A percentile compares a stretch with the other conserved stretches of the same genome.
phyloP scores from a whole-genome alignment of 257 asterid genomes.

The Cynanchum wilfordii region DNA sequence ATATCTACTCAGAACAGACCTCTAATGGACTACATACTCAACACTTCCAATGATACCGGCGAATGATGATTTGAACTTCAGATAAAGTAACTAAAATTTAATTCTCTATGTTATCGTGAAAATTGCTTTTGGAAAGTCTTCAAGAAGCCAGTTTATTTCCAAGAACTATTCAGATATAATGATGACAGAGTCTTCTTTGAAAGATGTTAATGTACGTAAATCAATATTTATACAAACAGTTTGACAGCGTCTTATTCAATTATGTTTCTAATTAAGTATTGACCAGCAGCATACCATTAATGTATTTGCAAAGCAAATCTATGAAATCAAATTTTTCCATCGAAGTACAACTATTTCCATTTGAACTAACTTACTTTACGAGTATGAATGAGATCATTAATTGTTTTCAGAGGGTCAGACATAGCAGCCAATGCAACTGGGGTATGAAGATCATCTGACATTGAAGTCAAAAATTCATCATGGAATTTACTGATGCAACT shows the following conservation, averaged over 20 bases:
- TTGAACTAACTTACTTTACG: conserved; percentile 52
- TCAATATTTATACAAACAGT: background rate
- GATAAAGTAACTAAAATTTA: background rate
- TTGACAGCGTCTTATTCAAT: background rate
- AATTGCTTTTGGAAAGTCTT: background rate
- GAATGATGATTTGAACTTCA: background rate
- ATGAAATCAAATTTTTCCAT: background rate
- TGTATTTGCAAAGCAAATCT: background rate
- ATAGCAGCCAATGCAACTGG: conserved; percentile 83
- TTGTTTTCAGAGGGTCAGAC: conserved; percentile 79
- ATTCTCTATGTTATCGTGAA: background rate
- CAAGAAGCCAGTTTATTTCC: background rate
- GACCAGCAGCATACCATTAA: background rate
- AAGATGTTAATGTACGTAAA: background rate
- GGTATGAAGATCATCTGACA: conserved; percentile 94
- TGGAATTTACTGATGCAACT: conserved; percentile 56
- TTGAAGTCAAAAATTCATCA: conserved; percentile 60
- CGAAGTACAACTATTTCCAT: background rate
- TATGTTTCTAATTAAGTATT: background rate
- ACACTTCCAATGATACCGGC: background rate
- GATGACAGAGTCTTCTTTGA: background rate
- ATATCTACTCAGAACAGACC: background rate
- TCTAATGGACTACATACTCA: background rate
- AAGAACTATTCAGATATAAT: background rate
- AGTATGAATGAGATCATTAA: conserved; percentile 87